Conservation (phyloP, 495 filamentous ascomycete species). For the Tuber brumale region DNA sequence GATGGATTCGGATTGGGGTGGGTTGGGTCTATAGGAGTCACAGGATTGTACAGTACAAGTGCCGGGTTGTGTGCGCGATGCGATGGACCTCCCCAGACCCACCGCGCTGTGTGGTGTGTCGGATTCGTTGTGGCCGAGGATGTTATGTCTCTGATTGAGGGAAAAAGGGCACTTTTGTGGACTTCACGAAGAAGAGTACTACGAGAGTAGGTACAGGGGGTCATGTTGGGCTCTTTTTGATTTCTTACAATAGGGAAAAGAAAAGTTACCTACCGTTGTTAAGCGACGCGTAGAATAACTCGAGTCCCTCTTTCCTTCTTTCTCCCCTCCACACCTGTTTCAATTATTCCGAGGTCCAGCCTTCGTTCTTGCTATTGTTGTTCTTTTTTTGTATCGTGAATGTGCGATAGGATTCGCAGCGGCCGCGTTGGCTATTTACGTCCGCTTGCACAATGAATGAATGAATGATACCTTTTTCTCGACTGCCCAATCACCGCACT, state of each 20-base stretch:
- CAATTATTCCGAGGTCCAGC: background rate
- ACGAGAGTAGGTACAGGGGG: background rate
- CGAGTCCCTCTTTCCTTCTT: no score
- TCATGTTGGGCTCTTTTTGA: background rate
- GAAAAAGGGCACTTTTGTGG: background rate
- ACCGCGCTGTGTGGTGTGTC: background rate
- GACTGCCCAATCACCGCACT: background rate
- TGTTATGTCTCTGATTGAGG: background rate
- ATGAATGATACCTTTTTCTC: background rate
- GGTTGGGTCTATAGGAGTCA: background rate
- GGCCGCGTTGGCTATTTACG: conserved; percentile 2
- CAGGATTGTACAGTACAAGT: no score
- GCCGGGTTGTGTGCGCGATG: background rate
- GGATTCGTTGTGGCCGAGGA: background rate
- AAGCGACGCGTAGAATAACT: background rate
- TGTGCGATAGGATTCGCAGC: background rate
- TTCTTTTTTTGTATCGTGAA: background rate
- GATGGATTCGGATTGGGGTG: background rate
- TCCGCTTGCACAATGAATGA: background rate
- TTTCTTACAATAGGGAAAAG: no score
- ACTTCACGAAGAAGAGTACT: background rate
- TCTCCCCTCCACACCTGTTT: background rate
- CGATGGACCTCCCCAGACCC: background rate
- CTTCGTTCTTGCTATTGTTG: background rate
- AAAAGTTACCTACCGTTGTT: background rate